A percentile compares a stretch with the other conserved stretches of the same genome.
These are phyloP conservation scores for Apocynum venetum DNA, from an alignment of 257 asterid genomes.

Conservation along the genomic window DNA sequence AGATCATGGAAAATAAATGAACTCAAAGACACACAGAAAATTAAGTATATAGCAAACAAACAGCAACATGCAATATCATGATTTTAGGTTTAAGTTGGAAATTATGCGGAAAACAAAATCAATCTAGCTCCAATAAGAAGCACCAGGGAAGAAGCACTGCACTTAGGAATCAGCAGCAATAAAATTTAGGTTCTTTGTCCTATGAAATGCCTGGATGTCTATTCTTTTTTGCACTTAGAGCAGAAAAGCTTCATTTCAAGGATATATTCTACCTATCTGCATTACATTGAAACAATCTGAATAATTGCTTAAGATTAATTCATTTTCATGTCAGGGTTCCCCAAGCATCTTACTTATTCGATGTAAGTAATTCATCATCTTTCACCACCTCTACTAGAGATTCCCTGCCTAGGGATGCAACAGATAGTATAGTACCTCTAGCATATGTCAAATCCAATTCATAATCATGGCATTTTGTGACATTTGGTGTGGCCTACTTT, in stretches of 20 bases:
- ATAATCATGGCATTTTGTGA: background rate
- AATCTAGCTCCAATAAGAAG: background rate
- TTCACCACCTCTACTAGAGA: background rate
- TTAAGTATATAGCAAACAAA: conserved; percentile 3
- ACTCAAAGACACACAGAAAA: conserved; percentile 6
- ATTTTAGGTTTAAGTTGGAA: background rate
- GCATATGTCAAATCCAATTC: background rate
- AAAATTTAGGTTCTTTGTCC: background rate
- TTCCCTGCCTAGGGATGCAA: background rate
- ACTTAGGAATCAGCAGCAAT: background rate
- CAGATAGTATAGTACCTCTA: no score
- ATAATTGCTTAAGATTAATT: background rate
- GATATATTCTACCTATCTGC: background rate
- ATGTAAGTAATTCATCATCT: background rate
- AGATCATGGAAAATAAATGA: background rate
- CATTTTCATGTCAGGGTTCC: background rate
- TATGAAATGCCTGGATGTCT: background rate
- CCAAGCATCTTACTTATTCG: no score
- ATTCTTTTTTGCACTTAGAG: background rate
- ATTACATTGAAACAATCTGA: background rate
- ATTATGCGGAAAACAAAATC: background rate
- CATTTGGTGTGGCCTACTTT: background rate
- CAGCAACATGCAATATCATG: conserved; percentile 28
- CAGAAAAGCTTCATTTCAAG: background rate
- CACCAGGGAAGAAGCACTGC: background rate